Conservation (phyloP, 2,329 filamentous ascomycete species). For the Pyrenophora teres region DNA sequence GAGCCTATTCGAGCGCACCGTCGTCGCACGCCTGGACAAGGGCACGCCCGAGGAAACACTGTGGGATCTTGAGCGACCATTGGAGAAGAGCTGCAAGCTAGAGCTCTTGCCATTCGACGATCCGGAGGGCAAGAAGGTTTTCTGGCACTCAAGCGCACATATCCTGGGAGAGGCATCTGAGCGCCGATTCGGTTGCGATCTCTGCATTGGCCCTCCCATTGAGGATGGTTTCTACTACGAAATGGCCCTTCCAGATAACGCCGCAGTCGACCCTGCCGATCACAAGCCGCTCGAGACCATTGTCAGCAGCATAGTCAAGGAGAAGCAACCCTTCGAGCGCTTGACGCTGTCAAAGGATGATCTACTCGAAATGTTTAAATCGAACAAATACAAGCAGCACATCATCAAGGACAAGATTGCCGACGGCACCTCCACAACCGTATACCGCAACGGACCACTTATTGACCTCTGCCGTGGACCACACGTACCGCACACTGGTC, state of each 20-base stretch:
- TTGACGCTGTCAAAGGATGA: slow-evolving; percentile 88
- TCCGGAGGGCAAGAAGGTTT: slow-evolving; percentile 82
- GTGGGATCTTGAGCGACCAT: slow-evolving; percentile 89
- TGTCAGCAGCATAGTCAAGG: slow-evolving; percentile 85
- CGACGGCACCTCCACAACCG: slow-evolving; percentile 87
- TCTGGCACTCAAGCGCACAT: slow-evolving; percentile 97
- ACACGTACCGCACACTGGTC: slow-evolving; percentile 89
- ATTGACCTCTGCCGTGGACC: slow-evolving; percentile 96
- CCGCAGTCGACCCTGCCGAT: slow-evolving; percentile 72
- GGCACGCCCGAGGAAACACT: slow-evolving; percentile 72
- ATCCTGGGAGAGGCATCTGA: slow-evolving; percentile 95
- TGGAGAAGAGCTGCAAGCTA: slow-evolving; percentile 85
- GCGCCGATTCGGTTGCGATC: slow-evolving; percentile 83
- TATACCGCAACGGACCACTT: slow-evolving; percentile 90
- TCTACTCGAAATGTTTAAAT: slow-evolving; percentile 92
- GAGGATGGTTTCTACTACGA: slow-evolving; percentile 97
- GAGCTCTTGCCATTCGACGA: slow-evolving; percentile 83
- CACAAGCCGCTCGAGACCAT: slow-evolving; percentile 84
- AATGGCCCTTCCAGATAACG: slow-evolving; percentile 80
- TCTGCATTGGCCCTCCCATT: slow-evolving; percentile 92
- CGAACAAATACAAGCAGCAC: slow-evolving; percentile 98
- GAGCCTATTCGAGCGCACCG: slow-evolving; percentile 81
- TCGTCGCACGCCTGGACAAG: slow-evolving; percentile 84
- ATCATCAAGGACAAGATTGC: slow-evolving; percentile 93
- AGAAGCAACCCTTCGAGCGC: slow-evolving; percentile 94